Evolutionary conservation across 768 basidiomycete genomes (phyloP).

Genomic region (Porphyrellus cyaneotinctus): DNA sequence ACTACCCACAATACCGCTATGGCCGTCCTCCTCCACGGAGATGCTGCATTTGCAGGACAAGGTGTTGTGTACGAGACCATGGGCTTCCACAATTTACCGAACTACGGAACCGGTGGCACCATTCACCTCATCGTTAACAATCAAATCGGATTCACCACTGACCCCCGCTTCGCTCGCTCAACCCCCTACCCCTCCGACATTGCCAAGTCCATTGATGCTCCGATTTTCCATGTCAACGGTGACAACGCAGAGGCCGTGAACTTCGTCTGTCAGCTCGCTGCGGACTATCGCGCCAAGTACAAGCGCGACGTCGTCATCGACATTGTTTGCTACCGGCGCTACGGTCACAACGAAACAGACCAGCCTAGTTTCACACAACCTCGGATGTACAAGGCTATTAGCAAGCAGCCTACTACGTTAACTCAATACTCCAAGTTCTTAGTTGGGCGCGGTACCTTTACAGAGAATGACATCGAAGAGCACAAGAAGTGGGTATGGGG

Average conservation of each 20-base stretch:
- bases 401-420: constrained; percentile 87
- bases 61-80: constrained; percentile 99
- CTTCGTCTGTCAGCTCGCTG: constrained; percentile 96
- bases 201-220: constrained; percentile 96
- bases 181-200: constrained; percentile 98
- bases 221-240: constrained; percentile 99
- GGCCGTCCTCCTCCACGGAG: constrained; percentile 94
- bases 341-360: constrained; percentile 99
- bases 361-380: constrained; percentile 99
- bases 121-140: constrained; percentile 99
- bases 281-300: constrained; percentile 96
- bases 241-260: constrained; percentile 98
- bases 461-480: constrained; percentile 93
- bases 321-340: constrained; percentile 97
- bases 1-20: constrained; percentile 78
- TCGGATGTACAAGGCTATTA: constrained; percentile 96
- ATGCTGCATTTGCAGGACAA: constrained; percentile 97
- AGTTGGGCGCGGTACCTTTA: constrained; percentile 88
- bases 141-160: constrained; percentile 99
- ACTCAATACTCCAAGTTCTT: constrained; percentile 91
- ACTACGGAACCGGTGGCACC: constrained; percentile 96
- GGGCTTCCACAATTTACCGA: constrained; percentile 94
- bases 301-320: constrained; percentile 99
- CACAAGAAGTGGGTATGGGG: constrained; percentile 99
- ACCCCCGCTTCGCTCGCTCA: constrained; percentile 94